Evolutionary conservation across 352 stramenopile genomes (phyloP).

Genomic region (Pythium monospermum): DNA sequence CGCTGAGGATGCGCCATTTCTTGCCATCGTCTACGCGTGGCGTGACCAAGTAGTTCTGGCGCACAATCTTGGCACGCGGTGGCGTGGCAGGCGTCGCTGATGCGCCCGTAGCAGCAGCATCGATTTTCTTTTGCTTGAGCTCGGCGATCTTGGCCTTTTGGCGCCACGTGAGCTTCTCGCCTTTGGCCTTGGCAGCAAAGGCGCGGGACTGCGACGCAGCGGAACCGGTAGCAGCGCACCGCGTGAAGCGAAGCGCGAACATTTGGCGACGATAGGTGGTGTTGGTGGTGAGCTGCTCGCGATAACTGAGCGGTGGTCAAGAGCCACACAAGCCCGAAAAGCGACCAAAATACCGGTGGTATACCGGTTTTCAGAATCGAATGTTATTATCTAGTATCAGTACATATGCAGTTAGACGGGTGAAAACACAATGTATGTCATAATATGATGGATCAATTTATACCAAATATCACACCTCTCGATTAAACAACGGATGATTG

Average conservation of each 20-base stretch:
- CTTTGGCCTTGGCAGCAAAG: constrained; percentile 48
- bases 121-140: constrained; percentile 9
- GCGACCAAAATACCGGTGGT: constrained; percentile 1
- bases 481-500: constrained; percentile 81
- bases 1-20: constrained; percentile 74
- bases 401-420: no score
- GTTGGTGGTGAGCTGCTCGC: not conserved
- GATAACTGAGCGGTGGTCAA: no score
- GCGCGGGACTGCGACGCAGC: constrained; percentile 30
- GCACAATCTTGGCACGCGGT: constrained; percentile 38
- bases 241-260: constrained; percentile 39
- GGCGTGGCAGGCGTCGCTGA: constrained; percentile 23
- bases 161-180: constrained; percentile 50
- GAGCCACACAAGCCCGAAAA: not conserved
- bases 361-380: constrained; percentile 5
- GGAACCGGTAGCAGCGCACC: constrained; percentile 20
- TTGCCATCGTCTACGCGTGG: constrained; percentile 64
- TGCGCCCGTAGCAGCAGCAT: not conserved
- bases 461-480: no score
- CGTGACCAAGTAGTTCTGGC: constrained; percentile 55
- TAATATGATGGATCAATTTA: no score
- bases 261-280: constrained; percentile 4
- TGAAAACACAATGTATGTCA: not conserved
- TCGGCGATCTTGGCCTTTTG: constrained; percentile 59
- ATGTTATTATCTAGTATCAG: not conserved